phyloP scores from a whole-genome alignment of 106 monocot genomes.

The Apostasia shenzhenica region DNA sequence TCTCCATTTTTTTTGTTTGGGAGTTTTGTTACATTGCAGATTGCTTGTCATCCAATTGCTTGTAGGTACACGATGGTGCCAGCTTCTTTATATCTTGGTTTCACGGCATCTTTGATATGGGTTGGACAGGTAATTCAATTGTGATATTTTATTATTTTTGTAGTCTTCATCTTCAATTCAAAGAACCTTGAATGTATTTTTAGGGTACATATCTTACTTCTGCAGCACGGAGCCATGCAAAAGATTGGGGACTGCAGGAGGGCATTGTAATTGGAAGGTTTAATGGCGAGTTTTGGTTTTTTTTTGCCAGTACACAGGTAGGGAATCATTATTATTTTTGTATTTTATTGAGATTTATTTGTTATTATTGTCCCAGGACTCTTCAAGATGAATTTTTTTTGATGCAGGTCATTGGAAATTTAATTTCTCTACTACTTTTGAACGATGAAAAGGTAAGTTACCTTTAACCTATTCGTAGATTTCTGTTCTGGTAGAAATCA shows the following conservation, averaged over 20 bases:
- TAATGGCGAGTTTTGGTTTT: slow-evolving; percentile 97
- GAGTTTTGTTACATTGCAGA: neutral
- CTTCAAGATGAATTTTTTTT: neutral
- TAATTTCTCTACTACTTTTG: slow-evolving; percentile 70
- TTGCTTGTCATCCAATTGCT: slow-evolving; percentile 1
- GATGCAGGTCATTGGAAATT: slow-evolving; percentile 81
- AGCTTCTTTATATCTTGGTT: slow-evolving; percentile 91
- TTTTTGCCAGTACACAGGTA: slow-evolving; percentile 89
- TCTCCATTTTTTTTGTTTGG: too few relatives aligned
- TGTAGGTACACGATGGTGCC: slow-evolving; percentile 98
- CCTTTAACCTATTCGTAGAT: neutral
- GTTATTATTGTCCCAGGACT: neutral
- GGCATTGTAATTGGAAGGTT: slow-evolving; percentile 74
- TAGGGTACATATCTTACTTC: slow-evolving; percentile 89
- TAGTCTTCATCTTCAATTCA: neutral
- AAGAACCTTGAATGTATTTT: slow-evolving; percentile 1
- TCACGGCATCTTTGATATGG: slow-evolving; percentile 91
- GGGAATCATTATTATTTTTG: neutral
- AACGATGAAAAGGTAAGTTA: slow-evolving; percentile 52
- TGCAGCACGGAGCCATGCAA: slow-evolving; percentile 81
- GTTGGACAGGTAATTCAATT: slow-evolving; percentile 67
- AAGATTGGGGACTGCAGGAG: slow-evolving; percentile 66
- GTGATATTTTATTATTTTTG: neutral
- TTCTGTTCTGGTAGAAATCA: too few relatives aligned
- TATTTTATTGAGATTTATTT: neutral